These are phyloP conservation scores for Trichoderma hamatum DNA, from an alignment of 2,329 filamentous ascomycete species.

Conservation along the genomic window DNA sequence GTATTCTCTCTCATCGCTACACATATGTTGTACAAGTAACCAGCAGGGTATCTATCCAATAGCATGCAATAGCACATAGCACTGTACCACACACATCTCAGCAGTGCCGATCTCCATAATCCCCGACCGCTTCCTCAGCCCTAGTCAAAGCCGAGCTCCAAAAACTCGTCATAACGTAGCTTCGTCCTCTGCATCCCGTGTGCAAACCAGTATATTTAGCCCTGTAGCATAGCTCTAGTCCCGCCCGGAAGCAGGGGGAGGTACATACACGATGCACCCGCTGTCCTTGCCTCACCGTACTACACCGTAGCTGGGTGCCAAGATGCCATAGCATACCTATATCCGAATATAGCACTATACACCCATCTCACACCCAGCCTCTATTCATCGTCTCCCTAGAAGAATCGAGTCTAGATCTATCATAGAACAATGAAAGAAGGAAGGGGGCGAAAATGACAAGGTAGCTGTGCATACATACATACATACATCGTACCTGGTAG, in stretches of 20 bases:
- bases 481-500: background rate
- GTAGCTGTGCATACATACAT: background rate
- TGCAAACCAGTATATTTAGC: background rate
- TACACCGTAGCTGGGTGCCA: background rate
- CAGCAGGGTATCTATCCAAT: background rate
- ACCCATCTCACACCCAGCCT: background rate
- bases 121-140: background rate
- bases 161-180: conserved; percentile 2
- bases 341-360: background rate
- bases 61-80: background rate
- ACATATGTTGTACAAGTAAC: background rate
- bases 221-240: background rate
- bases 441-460: background rate
- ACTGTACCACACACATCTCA: background rate
- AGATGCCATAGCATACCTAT: background rate
- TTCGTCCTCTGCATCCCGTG: background rate
- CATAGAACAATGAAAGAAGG: background rate
- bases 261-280: background rate
- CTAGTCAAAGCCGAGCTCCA: background rate
- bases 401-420: background rate
- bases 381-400: background rate
- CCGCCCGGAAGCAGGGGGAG: background rate
- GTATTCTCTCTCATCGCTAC: background rate
- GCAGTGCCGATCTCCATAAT: conserved; percentile 9
- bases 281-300: no score